Conservation (phyloP, 2,329 filamentous ascomycete genomes). For the Didymella sp. region DNA sequence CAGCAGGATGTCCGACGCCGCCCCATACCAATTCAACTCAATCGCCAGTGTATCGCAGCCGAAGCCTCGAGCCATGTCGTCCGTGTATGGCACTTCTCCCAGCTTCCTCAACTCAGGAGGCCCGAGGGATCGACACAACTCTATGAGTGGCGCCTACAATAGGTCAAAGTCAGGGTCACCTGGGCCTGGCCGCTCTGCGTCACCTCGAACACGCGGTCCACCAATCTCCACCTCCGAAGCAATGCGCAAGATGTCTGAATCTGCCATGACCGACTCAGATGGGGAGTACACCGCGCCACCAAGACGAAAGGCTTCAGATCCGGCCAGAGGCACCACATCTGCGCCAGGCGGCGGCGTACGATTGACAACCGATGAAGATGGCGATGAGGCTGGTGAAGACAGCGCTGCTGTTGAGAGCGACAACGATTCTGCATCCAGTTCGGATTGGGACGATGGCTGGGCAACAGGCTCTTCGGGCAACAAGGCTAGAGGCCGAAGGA, state of each 20-base stretch:
- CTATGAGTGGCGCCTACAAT: slow-evolving; percentile 48
- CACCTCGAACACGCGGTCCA: slow-evolving; percentile 36
- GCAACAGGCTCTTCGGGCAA: slow-evolving; percentile 35
- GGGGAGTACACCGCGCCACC: slow-evolving; percentile 15
- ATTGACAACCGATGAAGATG: slow-evolving; percentile 56
- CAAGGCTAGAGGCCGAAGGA: slow-evolving; percentile 50
- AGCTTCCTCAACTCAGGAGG: slow-evolving; percentile 31
- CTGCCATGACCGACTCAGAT: slow-evolving; percentile 19
- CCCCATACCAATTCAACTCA: slow-evolving; percentile 53
- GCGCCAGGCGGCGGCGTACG: slow-evolving; percentile 61
- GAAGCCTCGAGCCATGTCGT: slow-evolving; percentile 56
- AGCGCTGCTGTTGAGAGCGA: slow-evolving; percentile 69
- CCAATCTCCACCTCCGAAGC: slow-evolving; percentile 14
- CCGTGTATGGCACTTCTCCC: slow-evolving; percentile 43
- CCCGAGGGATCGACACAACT: slow-evolving; percentile 49
- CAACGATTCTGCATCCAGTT: slow-evolving; percentile 62
- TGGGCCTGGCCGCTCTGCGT: slow-evolving; percentile 45
- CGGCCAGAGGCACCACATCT: slow-evolving; percentile 49
- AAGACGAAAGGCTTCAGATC: slow-evolving; percentile 58
- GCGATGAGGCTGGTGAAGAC: slow-evolving; percentile 66
- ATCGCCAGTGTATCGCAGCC: slow-evolving; percentile 54
- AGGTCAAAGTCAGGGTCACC: slow-evolving; percentile 52
- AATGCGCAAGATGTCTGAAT: slow-evolving; percentile 22
- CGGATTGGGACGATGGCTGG: slow-evolving; percentile 69
- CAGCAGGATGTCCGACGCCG: slow-evolving; percentile 46